A percentile compares a stretch with the other conserved stretches of the same genome.
Evolutionary conservation across 495 filamentous ascomycete species (phyloP).

Genomic region (Elasticomyces elasticus): DNA sequence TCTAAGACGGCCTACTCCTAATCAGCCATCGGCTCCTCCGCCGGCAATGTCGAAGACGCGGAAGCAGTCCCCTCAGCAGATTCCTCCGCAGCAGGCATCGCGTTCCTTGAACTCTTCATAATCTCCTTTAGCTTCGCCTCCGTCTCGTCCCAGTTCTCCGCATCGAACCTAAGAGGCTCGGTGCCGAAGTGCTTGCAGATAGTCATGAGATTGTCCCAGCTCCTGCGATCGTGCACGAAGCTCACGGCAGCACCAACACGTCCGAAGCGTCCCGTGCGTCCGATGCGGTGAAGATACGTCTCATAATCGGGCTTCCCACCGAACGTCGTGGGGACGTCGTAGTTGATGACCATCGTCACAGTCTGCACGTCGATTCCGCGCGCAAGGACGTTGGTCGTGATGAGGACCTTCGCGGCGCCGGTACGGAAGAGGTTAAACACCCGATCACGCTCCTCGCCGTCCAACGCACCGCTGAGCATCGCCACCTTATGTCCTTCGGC

Average conservation of each 20-base stretch:
- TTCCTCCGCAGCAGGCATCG: neutral
- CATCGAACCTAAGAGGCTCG: slow-evolving; percentile 48
- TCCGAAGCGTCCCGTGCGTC: slow-evolving; percentile 92
- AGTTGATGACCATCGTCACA: slow-evolving; percentile 97
- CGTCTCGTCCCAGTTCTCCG: slow-evolving; percentile 76
- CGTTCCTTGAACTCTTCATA: slow-evolving; percentile 47
- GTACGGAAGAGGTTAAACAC: slow-evolving; percentile 82
- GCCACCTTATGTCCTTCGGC: slow-evolving; percentile 84
- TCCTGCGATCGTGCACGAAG: slow-evolving; percentile 72
- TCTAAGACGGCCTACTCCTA: slow-evolving; percentile 1
- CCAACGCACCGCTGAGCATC: slow-evolving; percentile 73
- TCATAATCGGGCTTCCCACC: slow-evolving; percentile 59
- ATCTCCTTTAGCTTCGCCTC: slow-evolving; percentile 70
- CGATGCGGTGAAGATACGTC: slow-evolving; percentile 97
- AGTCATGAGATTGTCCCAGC: slow-evolving; percentile 60
- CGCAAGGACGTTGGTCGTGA: slow-evolving; percentile 93
- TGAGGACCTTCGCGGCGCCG: slow-evolving; percentile 88
- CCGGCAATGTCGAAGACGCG: neutral
- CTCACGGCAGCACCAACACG: slow-evolving; percentile 92
- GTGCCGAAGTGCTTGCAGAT: slow-evolving; percentile 66
- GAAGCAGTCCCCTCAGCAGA: neutral
- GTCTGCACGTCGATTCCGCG: slow-evolving; percentile 96
- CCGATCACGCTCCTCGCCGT: slow-evolving; percentile 70
- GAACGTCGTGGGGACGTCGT: slow-evolving; percentile 51
- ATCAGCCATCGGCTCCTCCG: slow-evolving; percentile 13